Conservation (phyloP, 1,139 yeast genomes). For the Zhuliangozyma parablackwelliae region DNA sequence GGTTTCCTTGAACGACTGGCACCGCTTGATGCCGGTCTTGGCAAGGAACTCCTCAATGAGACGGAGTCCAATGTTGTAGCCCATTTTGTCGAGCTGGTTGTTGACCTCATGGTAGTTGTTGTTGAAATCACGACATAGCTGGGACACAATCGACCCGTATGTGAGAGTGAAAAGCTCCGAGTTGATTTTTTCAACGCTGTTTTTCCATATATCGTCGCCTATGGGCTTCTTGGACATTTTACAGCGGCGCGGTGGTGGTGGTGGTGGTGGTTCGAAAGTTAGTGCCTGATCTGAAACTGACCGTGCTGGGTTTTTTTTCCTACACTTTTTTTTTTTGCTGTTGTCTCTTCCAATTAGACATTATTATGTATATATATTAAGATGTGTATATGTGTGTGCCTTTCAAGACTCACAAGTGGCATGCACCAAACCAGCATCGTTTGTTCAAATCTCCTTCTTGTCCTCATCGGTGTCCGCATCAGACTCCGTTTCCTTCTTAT, state of each 20-base stretch:
- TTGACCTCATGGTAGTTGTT: slow-evolving; percentile 78
- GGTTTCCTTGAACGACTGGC: slow-evolving; percentile 76
- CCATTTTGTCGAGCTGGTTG: slow-evolving; percentile 84
- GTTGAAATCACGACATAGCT: slow-evolving; percentile 77
- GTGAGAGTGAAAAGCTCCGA: slow-evolving; percentile 90
- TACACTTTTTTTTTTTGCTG: no score
- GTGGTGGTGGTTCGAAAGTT: neutral
- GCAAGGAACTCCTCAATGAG: slow-evolving; percentile 91
- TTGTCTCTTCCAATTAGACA: no score
- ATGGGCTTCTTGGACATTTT: slow-evolving; percentile 10
- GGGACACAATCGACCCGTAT: slow-evolving; percentile 94
- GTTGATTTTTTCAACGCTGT: slow-evolving; percentile 80
- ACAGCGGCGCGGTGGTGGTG: neutral
- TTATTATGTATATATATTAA: no score
- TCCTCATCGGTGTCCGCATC: slow-evolving; percentile 1
- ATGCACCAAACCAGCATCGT: no score
- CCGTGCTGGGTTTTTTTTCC: no score
- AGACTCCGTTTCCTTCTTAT: neutral
- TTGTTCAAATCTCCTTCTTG: slow-evolving; percentile 7
- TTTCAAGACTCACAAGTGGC: no score
- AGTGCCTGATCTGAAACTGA: no score
- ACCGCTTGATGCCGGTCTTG: slow-evolving; percentile 77
- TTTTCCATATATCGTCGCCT: slow-evolving; percentile 94
- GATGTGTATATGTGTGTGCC: no score
- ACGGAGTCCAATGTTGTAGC: slow-evolving; percentile 88